Base-by-base conservation (phyloP, 2,329 filamentous ascomycete genomes). In the Cytospora leucostoma region DNA sequence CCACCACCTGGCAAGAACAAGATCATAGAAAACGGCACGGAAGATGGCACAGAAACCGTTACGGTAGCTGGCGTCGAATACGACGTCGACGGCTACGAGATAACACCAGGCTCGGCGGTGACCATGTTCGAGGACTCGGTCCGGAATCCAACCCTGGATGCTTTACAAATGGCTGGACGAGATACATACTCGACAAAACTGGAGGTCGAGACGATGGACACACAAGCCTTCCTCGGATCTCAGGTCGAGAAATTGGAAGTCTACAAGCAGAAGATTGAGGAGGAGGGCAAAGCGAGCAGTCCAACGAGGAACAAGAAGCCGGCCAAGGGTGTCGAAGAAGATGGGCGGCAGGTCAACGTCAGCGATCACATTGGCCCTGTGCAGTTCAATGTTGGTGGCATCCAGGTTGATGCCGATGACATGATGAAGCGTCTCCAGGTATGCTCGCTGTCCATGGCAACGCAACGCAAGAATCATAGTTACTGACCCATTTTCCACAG, bases 331-430 rank as follows among this genome's bases (percentile, higher is more conserved):
- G 75, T 76, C 15, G 76, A 79, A 17, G 72, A 70, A 32, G 70
- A 69, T 11, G 66, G 59, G 7, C 69, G 71, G 49, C 73, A 70
- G 67, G 82, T 79, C 66, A 79, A 77, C 67, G 80, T 84, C 61
- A 88, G 88, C 69, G 91, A 94, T 71, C 93, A 96, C 70, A 96
- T 97, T 71, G 93, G 93, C 0, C 93, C 93, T 0, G 93, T 97
- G 67, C 93, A 97, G 73, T 97, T 98, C 79, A 99, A 99, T 74
- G 95, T 99, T 84, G 95, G 95, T 50, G 95, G 95, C 59, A 97
- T 99, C 67, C 93, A 97, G 73, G 91, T 97, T 35, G 93, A 97
- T 76, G 93, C 93, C 10, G 93, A 97, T 72, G 93, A 97, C 71
- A 95, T 96, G 90, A 78, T 97, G 63, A 90, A 93, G 75, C 86